A percentile compares a stretch with the other conserved stretches of the same genome.
Evolutionary conservation across 2,329 filamentous ascomycete species (phyloP).

Genomic region (Xenosphaeropsis pyriputrescens): DNA sequence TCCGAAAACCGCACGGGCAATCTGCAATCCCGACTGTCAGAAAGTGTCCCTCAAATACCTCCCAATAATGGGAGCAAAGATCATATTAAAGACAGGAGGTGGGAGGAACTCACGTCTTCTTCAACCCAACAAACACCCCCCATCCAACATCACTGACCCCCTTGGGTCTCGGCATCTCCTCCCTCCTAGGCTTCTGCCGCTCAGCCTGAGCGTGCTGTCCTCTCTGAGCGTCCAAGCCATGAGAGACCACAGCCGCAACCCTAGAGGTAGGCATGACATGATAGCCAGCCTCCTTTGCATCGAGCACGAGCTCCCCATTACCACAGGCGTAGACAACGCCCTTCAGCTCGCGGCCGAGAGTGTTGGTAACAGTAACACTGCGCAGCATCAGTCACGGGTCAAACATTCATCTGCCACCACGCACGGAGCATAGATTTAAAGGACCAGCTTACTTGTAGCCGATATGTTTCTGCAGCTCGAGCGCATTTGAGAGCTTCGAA

Average conservation of each 20-base stretch:
- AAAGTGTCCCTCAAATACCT: background rate
- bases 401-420: too few species aligned
- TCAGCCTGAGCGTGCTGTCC: background rate
- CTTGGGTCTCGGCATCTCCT: background rate
- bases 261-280: too few species aligned
- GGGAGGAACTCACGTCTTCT: background rate
- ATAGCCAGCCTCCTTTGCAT: too few species aligned
- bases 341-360: constrained; percentile 43
- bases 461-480: too few species aligned
- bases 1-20: constrained; percentile 5
- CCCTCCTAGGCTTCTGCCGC: background rate
- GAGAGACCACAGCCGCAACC: too few species aligned
- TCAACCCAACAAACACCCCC: constrained; percentile 1
- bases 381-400: too few species aligned
- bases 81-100: too few species aligned
- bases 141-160: constrained; percentile 1
- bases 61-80: background rate
- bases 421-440: too few species aligned
- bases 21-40: constrained; percentile 1
- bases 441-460: too few species aligned
- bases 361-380: constrained; percentile 29
- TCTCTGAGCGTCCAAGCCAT: background rate
- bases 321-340: constrained; percentile 22
- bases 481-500: too few species aligned
- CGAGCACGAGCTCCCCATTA: background rate